Conservation (phyloP, 2,329 filamentous ascomycete genomes). For the Talaromyces islandicus region DNA sequence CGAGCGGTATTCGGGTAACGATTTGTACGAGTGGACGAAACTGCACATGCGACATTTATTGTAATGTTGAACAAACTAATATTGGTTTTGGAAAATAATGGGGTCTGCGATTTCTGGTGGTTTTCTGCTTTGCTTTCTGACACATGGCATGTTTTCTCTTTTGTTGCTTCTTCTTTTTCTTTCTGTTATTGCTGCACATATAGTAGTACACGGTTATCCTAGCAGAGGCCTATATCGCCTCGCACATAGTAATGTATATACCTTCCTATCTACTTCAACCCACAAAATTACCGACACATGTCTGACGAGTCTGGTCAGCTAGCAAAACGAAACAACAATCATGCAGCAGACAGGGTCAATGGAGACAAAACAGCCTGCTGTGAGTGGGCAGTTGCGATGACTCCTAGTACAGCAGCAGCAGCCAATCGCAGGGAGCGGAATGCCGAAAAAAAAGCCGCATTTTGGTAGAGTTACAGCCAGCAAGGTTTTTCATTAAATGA, state of each 20-base stretch:
- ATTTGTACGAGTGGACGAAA: neutral
- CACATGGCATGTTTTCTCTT: neutral
- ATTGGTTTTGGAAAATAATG: neutral
- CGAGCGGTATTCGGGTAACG: neutral
- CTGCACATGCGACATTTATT: neutral
- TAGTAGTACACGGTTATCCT: neutral
- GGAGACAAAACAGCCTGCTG: neutral
- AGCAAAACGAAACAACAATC: neutral
- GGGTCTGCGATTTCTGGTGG: neutral
- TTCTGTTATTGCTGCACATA: neutral
- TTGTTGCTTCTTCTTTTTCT: neutral
- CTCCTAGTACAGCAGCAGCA: neutral
- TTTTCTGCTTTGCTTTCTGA: neutral
- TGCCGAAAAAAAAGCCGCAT: neutral
- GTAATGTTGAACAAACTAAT: neutral
- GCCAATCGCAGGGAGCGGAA: neutral
- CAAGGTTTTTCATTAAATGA: neutral
- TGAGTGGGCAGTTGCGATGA: neutral
- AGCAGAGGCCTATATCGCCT: neutral
- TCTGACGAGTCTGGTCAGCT: neutral
- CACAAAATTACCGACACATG: neutral
- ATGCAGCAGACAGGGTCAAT: neutral
- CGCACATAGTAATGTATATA: neutral
- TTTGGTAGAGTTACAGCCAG: neutral
- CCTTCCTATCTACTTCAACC: neutral